Percentiles rank a stretch among this genome's conserved stretches.
phyloP scores from a whole-genome alignment of 257 asterid species.

The Plantago elongata region DNA sequence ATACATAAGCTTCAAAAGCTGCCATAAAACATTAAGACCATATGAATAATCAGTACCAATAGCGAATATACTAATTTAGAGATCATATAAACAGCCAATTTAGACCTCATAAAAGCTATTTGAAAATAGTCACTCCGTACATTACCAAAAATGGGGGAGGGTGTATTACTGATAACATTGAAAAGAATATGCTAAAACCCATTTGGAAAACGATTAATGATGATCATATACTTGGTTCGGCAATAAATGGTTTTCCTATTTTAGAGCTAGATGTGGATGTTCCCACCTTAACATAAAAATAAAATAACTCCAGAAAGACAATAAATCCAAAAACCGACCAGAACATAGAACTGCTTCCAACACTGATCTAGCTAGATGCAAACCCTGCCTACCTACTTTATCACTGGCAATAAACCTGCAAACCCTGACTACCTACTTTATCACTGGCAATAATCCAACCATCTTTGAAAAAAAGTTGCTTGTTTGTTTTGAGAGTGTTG shows the following conservation, averaged over 20 bases:
- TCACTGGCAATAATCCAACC: neutral
- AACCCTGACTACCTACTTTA: no score
- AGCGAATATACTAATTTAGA: neutral
- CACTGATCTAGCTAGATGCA: no score
- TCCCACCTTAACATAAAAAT: neutral
- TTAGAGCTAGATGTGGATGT: neutral
- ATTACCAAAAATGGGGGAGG: no score
- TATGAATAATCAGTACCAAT: neutral
- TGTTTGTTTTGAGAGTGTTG: constrained; percentile 16
- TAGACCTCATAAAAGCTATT: neutral
- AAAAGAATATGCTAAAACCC: constrained; percentile 1
- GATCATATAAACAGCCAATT: neutral
- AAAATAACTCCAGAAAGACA: neutral
- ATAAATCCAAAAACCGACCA: constrained; percentile 2
- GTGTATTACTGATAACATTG: neutral
- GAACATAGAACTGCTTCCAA: neutral
- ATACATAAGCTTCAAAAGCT: constrained; percentile 94
- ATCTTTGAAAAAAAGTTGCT: neutral
- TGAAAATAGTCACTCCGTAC: no score
- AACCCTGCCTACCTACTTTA: no score
- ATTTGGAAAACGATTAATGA: neutral
- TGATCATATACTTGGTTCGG: neutral
- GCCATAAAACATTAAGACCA: constrained; percentile 19
- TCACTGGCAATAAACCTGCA: no score
- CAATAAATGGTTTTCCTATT: neutral